phyloP scores from a whole-genome alignment of 2,329 filamentous ascomycete species.

The Hypocrella siamensis region DNA sequence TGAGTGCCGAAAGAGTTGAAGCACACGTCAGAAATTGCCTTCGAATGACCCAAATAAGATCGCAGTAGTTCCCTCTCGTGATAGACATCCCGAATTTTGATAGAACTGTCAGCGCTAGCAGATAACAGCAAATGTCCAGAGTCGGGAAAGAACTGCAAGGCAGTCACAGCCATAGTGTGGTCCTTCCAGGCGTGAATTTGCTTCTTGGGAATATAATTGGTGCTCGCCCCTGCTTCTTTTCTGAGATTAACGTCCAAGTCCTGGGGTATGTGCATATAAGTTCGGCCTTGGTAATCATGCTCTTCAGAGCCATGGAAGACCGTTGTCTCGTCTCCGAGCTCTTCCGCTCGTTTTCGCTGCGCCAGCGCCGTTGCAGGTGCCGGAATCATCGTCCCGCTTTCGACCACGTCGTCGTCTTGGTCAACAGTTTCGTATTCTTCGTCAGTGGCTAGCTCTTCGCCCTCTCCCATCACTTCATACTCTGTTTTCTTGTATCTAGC shows the following conservation, averaged over 20 bases:
- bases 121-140: conserved; percentile 83
- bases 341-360: conserved; percentile 41
- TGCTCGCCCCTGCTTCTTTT: conserved; percentile 64
- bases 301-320: conserved; percentile 73
- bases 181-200: conserved; percentile 79
- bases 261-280: conserved; percentile 94
- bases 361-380: conserved; percentile 39
- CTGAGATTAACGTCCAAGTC: conserved; percentile 74
- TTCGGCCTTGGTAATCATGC: conserved; percentile 86
- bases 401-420: conserved; percentile 54
- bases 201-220: conserved; percentile 93
- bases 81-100: conserved; percentile 92
- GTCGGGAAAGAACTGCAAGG: conserved; percentile 74
- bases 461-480: conserved; percentile 58
- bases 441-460: conserved; percentile 60
- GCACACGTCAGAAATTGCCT: conserved; percentile 76
- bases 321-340: conserved; percentile 58
- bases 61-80: conserved; percentile 78
- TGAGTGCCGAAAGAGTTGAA: conserved; percentile 72
- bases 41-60: conserved; percentile 81
- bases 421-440: conserved; percentile 67
- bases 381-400: conserved; percentile 44
- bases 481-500: conserved; percentile 63
- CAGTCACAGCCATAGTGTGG: conserved; percentile 72
- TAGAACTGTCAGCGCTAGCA: conserved; percentile 74